A percentile compares a stretch with the other conserved stretches of the same genome.
Conservation (phyloP, 371 early-diverging fungal species). For the Rhizomucor miehei region DNA sequence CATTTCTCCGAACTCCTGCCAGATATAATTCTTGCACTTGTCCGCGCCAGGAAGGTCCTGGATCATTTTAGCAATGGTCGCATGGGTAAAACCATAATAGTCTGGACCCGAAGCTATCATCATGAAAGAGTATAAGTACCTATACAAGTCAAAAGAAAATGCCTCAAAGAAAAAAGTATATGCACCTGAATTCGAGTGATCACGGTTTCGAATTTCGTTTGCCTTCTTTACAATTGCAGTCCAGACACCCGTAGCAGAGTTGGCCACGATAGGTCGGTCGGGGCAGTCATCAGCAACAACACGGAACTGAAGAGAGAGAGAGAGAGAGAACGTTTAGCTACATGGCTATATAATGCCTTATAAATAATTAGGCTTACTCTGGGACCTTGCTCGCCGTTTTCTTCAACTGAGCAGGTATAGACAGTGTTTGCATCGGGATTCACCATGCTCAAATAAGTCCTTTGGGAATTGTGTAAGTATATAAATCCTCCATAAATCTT, state of each 20-base stretch:
- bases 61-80: constrained; percentile 84
- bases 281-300: constrained; percentile 74
- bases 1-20: constrained; percentile 63
- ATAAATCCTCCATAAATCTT: no score
- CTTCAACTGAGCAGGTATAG: constrained; percentile 74
- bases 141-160: no score
- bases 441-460: constrained; percentile 73
- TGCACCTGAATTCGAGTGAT: constrained; percentile 72
- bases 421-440: constrained; percentile 55
- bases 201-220: constrained; percentile 73
- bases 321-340: not conserved
- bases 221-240: constrained; percentile 76
- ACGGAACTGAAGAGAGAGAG: constrained; percentile 59
- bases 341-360: not conserved
- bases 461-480: no score
- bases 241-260: constrained; percentile 90
- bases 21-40: constrained; percentile 69
- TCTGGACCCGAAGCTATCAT: constrained; percentile 81
- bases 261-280: constrained; percentile 61
- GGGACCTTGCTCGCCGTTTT: constrained; percentile 76
- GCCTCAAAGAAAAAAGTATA: not conserved
- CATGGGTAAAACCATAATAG: constrained; percentile 86
- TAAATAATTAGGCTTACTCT: constrained; percentile 14
- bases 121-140: not conserved
- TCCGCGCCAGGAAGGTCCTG: constrained; percentile 81